phyloP scores from a whole-genome alignment of 805 yeast species.

The Ogataea thermomethanolica region DNA sequence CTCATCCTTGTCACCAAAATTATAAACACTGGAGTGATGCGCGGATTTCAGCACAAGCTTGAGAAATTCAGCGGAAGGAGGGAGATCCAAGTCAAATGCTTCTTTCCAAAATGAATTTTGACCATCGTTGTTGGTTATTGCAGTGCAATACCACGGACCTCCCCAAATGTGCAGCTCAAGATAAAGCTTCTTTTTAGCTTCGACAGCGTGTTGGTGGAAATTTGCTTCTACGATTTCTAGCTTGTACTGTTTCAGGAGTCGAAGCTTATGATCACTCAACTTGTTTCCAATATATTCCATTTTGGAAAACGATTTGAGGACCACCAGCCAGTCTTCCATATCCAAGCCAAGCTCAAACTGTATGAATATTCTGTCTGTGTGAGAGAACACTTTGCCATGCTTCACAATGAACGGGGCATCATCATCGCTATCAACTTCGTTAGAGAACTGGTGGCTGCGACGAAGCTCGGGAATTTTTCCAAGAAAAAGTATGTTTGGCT shows the following conservation, averaged over 20 bases:
- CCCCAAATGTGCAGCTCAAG: slow-evolving; percentile 74
- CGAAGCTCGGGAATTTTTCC: slow-evolving; percentile 57
- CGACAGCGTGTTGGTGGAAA: slow-evolving; percentile 31
- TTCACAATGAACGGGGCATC: slow-evolving; percentile 8
- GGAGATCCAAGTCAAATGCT: slow-evolving; percentile 58
- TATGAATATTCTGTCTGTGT: slow-evolving; percentile 41
- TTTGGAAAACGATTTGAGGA: slow-evolving; percentile 59
- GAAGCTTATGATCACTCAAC: slow-evolving; percentile 35
- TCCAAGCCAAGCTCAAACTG: slow-evolving; percentile 67
- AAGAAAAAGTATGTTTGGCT: slow-evolving; percentile 54
- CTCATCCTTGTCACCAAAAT: slow-evolving; percentile 32
- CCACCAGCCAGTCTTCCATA: slow-evolving; percentile 74
- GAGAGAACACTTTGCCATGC: slow-evolving; percentile 11
- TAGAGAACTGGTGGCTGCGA: slow-evolving; percentile 36
- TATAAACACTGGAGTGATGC: slow-evolving; percentile 13
- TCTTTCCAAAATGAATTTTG: slow-evolving; percentile 82
- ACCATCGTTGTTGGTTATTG: slow-evolving; percentile 46
- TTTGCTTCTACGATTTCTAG: slow-evolving; percentile 66
- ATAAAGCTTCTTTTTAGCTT: slow-evolving; percentile 38
- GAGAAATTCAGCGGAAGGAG: slow-evolving; percentile 50
- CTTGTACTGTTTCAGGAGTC: slow-evolving; percentile 50
- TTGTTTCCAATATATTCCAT: slow-evolving; percentile 43
- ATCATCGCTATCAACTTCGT: slow-evolving; percentile 16
- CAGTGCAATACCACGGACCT: slow-evolving; percentile 74
- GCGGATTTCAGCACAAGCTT: slow-evolving; percentile 42